phyloP scores from a whole-genome alignment of 768 basidiomycete genomes.

The Hericium rajendrae region DNA sequence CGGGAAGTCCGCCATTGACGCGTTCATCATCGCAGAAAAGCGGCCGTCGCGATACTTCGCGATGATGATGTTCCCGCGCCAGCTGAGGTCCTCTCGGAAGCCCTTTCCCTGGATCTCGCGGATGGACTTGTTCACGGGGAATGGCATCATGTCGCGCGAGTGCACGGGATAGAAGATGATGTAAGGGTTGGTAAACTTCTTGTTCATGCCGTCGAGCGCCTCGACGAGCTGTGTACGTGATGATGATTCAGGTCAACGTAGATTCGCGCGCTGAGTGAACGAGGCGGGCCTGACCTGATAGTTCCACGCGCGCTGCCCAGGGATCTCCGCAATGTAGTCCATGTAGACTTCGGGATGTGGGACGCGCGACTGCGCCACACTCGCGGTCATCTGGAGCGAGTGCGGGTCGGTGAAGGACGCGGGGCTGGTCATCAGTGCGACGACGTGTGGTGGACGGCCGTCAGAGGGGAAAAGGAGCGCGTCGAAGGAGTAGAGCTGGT shows the following conservation, averaged over 20 bases:
- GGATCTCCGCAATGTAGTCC: conserved; percentile 75
- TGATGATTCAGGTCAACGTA: background rate
- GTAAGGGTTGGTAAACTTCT: conserved; percentile 70
- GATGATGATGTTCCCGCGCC: conserved; percentile 74
- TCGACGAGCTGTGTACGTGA: conserved; percentile 46
- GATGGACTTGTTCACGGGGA: conserved; percentile 70
- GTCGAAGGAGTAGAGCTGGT: conserved; percentile 52
- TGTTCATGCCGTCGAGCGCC: conserved; percentile 71
- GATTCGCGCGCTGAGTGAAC: background rate
- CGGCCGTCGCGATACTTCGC: conserved; percentile 52
- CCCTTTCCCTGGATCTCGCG: conserved; percentile 59
- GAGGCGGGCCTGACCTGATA: conserved; percentile 43
- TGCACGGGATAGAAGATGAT: conserved; percentile 71
- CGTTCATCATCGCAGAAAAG: conserved; percentile 50
- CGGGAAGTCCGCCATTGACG: conserved; percentile 79
- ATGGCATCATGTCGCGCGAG: conserved; percentile 73
- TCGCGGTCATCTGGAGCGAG: conserved; percentile 21
- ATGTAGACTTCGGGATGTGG: conserved; percentile 81
- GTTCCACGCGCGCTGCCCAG: conserved; percentile 60
- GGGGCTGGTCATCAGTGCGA: conserved; percentile 67
- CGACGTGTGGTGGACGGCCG: conserved; percentile 65
- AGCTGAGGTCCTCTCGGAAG: conserved; percentile 55
- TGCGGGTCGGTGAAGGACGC: conserved; percentile 13
- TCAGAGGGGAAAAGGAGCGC: conserved; percentile 75
- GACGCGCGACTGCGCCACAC: conserved; percentile 39